Percentiles rank a stretch among this genome's conserved stretches.
These are phyloP conservation scores for Penicillium frequentans DNA, from an alignment of 2,329 filamentous ascomycete genomes.

Conservation along the genomic window DNA sequence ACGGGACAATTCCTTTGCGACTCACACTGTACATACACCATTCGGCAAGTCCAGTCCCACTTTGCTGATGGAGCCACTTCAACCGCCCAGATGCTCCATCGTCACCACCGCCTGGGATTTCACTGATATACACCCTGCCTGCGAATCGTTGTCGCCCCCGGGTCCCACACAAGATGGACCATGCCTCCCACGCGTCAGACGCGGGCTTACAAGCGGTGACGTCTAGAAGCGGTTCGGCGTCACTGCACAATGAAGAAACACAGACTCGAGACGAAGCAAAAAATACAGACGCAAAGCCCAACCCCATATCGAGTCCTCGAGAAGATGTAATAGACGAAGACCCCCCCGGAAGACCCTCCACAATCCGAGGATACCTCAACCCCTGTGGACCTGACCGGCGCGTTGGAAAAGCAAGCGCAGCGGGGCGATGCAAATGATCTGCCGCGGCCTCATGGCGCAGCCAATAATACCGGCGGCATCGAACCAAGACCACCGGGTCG, in stretches of 20 bases:
- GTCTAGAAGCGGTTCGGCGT: conserved; percentile 11
- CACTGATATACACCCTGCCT: conserved; percentile 1
- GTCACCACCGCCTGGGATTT: neutral
- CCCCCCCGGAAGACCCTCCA: neutral
- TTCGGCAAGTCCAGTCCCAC: neutral
- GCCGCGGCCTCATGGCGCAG: neutral
- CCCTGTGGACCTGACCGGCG: conserved; percentile 21
- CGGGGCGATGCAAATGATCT: conserved; percentile 5
- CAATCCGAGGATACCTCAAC: neutral
- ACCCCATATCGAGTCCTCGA: neutral
- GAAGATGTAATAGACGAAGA: conserved; percentile 13
- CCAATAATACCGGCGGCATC: neutral
- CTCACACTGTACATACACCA: neutral
- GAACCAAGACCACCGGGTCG: neutral
- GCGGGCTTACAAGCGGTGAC: conserved; percentile 20
- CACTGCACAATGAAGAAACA: conserved; percentile 12
- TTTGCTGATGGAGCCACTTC: conserved; percentile 7
- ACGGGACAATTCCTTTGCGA: neutral
- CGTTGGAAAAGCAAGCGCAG: conserved; percentile 20
- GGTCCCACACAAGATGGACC: conserved; percentile 29
- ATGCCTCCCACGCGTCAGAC: conserved; percentile 26
- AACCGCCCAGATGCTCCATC: conserved; percentile 1
- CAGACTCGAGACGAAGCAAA: conserved; percentile 8
- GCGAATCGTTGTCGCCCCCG: conserved; percentile 3
- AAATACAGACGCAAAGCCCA: conserved; percentile 1